Evolutionary conservation across 805 yeast species (phyloP), one percentile per base, ranked within the genome.

Genomic region (Metschnikowia vanudenii): DNA sequence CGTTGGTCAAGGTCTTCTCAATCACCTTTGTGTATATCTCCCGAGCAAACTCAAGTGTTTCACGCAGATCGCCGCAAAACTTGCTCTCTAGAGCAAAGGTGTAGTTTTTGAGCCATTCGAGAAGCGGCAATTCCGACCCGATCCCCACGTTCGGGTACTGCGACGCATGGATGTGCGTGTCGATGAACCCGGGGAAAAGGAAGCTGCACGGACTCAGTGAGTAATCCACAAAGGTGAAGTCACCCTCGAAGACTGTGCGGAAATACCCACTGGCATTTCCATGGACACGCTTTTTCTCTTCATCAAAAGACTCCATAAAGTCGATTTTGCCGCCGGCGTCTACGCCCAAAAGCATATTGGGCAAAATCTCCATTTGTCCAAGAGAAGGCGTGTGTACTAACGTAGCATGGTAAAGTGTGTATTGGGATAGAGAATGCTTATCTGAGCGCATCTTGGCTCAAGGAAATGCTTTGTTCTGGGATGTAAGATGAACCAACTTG

Each of bases 31-130:
- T 54, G 62, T 92, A 94, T 1, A 91, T 82, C 6, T 71, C 61
- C 11, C 65, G 53, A 0, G 96, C 97, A 38, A 74, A 61, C 0
- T 62, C 57, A 18, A 76, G 54, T 51, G 84, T 79, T 16, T 65
- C 68, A 1, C 45, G 24, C 19, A 48, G 45, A 13, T 28, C 22
- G 28, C 51, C 54, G 20, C 63, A 56, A 53, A 88, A 76, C 3
- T 86, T 75, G 7, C 86, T 71, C 65, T 94, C 99, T 46, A 91
- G 65, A 1, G 97, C 96, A 72, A 91, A 94, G 0, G 99, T 94
- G 63, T 89, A 90, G 18, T 77, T 80, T 20, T 81, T 77, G 39
- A 94, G 74, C 99, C 99, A 94, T 53, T 92, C 96, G 46, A 94
- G 69, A 36, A 94, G 71, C 1, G 96, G 92, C 2, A 88, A 73